phyloP scores from a whole-genome alignment of 768 basidiomycete species.

The Fibroporia radiculosa region DNA sequence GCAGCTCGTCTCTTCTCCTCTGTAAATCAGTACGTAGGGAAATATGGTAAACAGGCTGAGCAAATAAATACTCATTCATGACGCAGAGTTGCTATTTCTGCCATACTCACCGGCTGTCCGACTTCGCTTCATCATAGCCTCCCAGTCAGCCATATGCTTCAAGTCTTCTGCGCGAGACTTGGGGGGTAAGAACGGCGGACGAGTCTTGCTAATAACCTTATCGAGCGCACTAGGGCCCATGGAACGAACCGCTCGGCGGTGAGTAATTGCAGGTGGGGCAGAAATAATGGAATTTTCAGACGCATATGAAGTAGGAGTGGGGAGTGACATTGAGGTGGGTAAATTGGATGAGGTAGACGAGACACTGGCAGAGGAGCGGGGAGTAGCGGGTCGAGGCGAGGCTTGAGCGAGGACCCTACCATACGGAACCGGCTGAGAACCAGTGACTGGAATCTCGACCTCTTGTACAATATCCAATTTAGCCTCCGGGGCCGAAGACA shows the following conservation, averaged over 20 bases:
- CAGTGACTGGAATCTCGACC: neutral
- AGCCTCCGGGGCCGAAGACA: slow-evolving; percentile 1
- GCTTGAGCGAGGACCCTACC: slow-evolving; percentile 8
- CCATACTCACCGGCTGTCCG: slow-evolving; percentile 53
- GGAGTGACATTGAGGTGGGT: slow-evolving; percentile 25
- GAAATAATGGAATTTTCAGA: slow-evolving; percentile 7
- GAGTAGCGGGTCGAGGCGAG: slow-evolving; percentile 4
- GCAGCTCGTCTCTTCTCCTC: slow-evolving; percentile 67
- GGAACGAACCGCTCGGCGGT: slow-evolving; percentile 43
- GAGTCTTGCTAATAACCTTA: slow-evolving; percentile 74
- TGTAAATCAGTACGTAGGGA: slow-evolving; percentile 18
- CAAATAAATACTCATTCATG: slow-evolving; percentile 13
- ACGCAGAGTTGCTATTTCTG: slow-evolving; percentile 3
- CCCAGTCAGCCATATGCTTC: slow-evolving; percentile 82
- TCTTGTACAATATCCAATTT: slow-evolving; percentile 2
- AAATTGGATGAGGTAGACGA: slow-evolving; percentile 22
- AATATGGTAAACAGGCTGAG: slow-evolving; percentile 14
- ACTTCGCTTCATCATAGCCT: slow-evolving; percentile 81
- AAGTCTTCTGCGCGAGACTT: slow-evolving; percentile 70
- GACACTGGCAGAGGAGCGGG: slow-evolving; percentile 2
- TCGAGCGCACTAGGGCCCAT: slow-evolving; percentile 65
- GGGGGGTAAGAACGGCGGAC: slow-evolving; percentile 81
- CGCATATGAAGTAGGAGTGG: slow-evolving; percentile 16
- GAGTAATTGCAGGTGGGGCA: slow-evolving; percentile 17
- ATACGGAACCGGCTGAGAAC: slow-evolving; percentile 6